Evolutionary conservation across 2,329 filamentous ascomycete genomes (phyloP), one percentile per base, ranked within the genome.

Genomic region (Parafenestella ontariensis): DNA sequence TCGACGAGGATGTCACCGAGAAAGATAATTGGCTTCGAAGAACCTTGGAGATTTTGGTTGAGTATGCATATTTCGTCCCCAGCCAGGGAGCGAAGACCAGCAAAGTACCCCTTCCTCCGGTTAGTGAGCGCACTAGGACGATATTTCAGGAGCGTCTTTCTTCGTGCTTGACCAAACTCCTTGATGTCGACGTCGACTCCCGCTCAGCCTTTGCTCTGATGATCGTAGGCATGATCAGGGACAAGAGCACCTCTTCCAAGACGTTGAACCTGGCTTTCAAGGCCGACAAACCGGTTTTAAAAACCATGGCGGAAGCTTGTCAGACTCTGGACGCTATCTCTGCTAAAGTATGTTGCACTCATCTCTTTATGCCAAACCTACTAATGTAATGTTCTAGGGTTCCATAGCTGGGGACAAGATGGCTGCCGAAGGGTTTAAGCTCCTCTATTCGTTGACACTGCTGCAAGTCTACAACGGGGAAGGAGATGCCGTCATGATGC

Each of bases 401-500:
- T 64, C 62, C 3, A 62, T 60, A 39, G 59, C 62, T 55, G 64
- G 68, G 5, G 69, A 70, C 15, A 74, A 65, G 49, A 70, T 70
- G 54, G 61, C 78, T 71, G 67, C 80, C 15, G 86, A 87, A 56
- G 90, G 90, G 0, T 84, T 97, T 53, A 88, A 89, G 18, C 82
- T 97, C 31, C 83, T 98, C 1, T 92, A 96, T 72, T 88, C 91
- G 0, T 84, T 97, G 47, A 89, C 92, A 0, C 85, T 97, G 13
- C 82, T 98, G 50, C 92, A 97, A 73, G 83, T 96, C 8, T 96
- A 96, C 78, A 93, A 94, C 67, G 91, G 92, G 21, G 92, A 96
- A 54, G 83, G 89, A 0, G 95, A 98, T 70, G 91, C 92, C 0
- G 84, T 96, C 20, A 87, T 89, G 44, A 88, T 95, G 57, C 79